Base-by-base conservation (phyloP, 768 basidiomycete species). In the Macrolepiota dolichaula region DNA sequence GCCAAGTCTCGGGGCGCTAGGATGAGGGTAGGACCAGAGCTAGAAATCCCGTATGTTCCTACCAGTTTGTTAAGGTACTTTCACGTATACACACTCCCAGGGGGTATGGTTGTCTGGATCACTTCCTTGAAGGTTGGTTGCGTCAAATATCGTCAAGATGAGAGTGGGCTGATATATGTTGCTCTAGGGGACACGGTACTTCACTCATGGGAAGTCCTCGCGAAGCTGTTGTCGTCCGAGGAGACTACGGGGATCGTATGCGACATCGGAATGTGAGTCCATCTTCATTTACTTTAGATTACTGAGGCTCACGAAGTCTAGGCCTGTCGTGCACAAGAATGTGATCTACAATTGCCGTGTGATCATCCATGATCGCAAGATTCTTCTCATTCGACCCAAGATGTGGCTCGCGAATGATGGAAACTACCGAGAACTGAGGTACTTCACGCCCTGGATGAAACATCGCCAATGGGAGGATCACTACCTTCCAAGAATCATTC, bases 341-440 rank as follows among this genome's bases (percentile, higher is more conserved):
- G 94, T 95, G 51, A 96, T 90, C 64, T 98, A 98, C 77, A 99
- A 99, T 70, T 97, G 94, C 72, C 89, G 97, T 19, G 81, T 98
- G 37, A 88, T 98, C 71, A 85, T 96, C 46, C 84, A 94, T 69
- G 81, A 95, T 74, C 81, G 85, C 58, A 84, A 92, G 75, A 95
- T 99, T 62, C 75, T 98, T 0, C 85, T 98, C 64, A 98, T 99
- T 64, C 87, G 97, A 24, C 97, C 97, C 0, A 99, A 98, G 78
- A 96, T 99, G 96, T 99, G 97, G 97, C 80, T 99, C 49, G 97
- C 97, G 1, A 98, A 98, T 70, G 94, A 97, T 68, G 97, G 97
- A 3, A 98, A 98, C 70, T 99, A 99, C 72, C 90, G 97, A 27
- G 87, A 89, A 71, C 77, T 90, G 68, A 77, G 91, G 13, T 92